Conservation (phyloP, 164 flowering plant genomes). For the Kingdonia uniflora region DNA sequence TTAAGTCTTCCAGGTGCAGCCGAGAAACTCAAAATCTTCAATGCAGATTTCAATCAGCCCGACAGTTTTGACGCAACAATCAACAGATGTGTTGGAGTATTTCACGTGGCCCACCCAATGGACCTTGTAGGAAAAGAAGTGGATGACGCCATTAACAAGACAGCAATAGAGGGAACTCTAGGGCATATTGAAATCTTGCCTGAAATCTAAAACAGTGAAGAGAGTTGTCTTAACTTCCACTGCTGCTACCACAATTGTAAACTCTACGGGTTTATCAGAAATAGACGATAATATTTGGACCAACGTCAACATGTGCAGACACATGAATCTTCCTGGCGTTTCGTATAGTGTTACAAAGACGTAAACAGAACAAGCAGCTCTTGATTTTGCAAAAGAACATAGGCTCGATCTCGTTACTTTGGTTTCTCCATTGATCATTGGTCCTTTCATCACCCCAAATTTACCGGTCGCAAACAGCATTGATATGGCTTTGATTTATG, state of each 20-base stretch:
- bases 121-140: constrained; percentile 22
- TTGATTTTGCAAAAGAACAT: constrained; percentile 29
- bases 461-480: constrained; percentile 16
- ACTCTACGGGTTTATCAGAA: constrained; percentile 1
- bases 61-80: constrained; percentile 28
- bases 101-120: constrained; percentile 35
- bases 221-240: constrained; percentile 37
- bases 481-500: constrained; percentile 16
- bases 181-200: constrained; percentile 29
- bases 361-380: constrained; percentile 27
- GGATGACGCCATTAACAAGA: constrained; percentile 8
- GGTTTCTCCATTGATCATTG: constrained; percentile 22
- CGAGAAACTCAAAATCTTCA: constrained; percentile 30
- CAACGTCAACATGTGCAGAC: constrained; percentile 21
- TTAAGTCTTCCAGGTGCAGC: constrained; percentile 30
- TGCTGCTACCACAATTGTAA: constrained; percentile 12
- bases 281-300: constrained; percentile 39
- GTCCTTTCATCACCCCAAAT: constrained; percentile 30
- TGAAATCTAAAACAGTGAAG: constrained; percentile 30
- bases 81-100: constrained; percentile 37
- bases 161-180: constrained; percentile 19
- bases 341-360: constrained; percentile 33
- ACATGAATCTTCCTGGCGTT: neutral
- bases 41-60: constrained; percentile 34
- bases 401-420: constrained; percentile 32